Conservation (phyloP, 2,329 filamentous ascomycete species). For the Penicillium frequentans region DNA sequence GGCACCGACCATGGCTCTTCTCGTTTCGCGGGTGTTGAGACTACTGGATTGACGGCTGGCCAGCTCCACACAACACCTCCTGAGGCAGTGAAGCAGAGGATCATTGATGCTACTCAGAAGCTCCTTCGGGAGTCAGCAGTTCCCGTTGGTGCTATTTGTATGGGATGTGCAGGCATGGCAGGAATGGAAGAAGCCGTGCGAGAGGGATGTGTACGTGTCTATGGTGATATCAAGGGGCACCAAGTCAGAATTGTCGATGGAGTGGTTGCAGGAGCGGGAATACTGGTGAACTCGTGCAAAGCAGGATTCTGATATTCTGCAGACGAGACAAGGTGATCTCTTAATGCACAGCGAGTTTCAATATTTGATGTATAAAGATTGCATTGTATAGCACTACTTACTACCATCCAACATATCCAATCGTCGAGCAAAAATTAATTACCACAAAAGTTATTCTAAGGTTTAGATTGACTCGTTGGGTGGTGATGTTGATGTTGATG, state of each 20-base stretch:
- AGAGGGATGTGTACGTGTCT: constrained; percentile 63
- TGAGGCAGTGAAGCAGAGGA: constrained; percentile 62
- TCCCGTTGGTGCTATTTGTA: constrained; percentile 67
- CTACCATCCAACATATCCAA: neutral
- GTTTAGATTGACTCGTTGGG: neutral
- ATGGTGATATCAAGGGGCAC: constrained; percentile 60
- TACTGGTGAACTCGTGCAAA: constrained; percentile 38
- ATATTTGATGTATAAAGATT: neutral
- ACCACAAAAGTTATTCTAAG: neutral
- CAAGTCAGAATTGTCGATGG: constrained; percentile 75
- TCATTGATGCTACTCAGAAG: constrained; percentile 68
- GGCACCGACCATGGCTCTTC: constrained; percentile 32
- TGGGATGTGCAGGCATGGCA: constrained; percentile 91
- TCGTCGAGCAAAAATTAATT: neutral
- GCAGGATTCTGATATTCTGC: constrained; percentile 29
- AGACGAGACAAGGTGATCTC: neutral
- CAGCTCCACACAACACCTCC: constrained; percentile 72
- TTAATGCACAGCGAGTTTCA: neutral
- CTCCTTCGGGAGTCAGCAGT: constrained; percentile 55
- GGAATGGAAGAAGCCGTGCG: constrained; percentile 78
- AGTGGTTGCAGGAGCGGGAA: constrained; percentile 39
- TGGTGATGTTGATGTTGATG: constrained; percentile 5
- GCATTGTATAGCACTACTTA: neutral
- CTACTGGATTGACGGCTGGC: constrained; percentile 75
- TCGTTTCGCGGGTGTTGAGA: constrained; percentile 76